Conservation (phyloP, 768 basidiomycete species). For the Russula compacta region DNA sequence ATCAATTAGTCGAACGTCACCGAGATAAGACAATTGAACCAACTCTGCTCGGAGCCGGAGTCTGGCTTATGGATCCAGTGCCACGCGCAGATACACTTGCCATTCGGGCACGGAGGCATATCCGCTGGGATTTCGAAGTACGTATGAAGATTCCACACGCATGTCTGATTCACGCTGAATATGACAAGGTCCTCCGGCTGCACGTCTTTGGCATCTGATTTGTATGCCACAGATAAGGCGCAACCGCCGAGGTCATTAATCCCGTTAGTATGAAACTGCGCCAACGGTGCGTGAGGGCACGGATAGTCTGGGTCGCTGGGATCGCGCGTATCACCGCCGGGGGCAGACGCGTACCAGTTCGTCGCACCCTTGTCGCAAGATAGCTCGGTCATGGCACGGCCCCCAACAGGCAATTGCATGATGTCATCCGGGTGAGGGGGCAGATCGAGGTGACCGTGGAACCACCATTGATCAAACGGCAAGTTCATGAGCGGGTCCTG, state of each 20-base stretch:
- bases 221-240: constrained; percentile 38
- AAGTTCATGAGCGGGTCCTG: constrained; percentile 28
- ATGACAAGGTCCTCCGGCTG: constrained; percentile 35
- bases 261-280: constrained; percentile 26
- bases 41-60: constrained; percentile 31
- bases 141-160: constrained; percentile 34
- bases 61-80: constrained; percentile 33
- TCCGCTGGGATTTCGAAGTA: constrained; percentile 34
- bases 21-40: not conserved
- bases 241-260: constrained; percentile 29
- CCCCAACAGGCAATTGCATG: constrained; percentile 28
- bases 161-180: constrained; percentile 37
- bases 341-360: constrained; percentile 18
- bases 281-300: constrained; percentile 21
- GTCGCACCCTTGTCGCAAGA: constrained; percentile 30
- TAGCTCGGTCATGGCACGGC: constrained; percentile 20
- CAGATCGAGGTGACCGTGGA: constrained; percentile 27
- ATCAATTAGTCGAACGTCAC: not conserved
- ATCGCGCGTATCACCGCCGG: constrained; percentile 23
- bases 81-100: constrained; percentile 37
- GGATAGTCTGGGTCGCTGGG: constrained; percentile 18
- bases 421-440: constrained; percentile 28
- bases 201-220: constrained; percentile 29
- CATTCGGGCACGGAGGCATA: constrained; percentile 37
- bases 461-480: constrained; percentile 31